Conservation (phyloP, 352 stramenopile species). For the Phytophthora brassicae region DNA sequence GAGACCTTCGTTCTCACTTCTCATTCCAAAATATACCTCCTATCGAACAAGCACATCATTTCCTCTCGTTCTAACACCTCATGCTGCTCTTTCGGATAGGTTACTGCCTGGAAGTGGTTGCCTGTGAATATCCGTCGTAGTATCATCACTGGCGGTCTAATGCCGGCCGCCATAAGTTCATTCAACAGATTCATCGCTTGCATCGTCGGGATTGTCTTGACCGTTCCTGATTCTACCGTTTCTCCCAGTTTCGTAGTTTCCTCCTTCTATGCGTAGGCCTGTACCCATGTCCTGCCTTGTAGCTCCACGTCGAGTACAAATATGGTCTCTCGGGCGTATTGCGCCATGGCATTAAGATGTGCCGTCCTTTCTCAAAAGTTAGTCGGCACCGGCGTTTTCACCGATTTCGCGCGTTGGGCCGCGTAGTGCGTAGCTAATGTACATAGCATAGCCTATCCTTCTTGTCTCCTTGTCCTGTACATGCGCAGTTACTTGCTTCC, state of each 20-base stretch:
- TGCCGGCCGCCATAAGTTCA: not conserved
- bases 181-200: not conserved
- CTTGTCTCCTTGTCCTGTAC: too few relatives aligned
- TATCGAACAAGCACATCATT: too few relatives aligned
- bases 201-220: not conserved
- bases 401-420: not conserved
- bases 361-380: not conserved
- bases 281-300: not conserved
- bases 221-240: not conserved
- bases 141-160: not conserved
- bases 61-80: too few relatives aligned
- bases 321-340: not conserved
- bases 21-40: too few relatives aligned
- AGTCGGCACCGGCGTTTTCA: not conserved
- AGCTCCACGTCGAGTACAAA: not conserved
- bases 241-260: not conserved
- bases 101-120: conserved; percentile 7
- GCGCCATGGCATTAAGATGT: conserved; percentile 3
- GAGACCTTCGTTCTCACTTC: too few relatives aligned
- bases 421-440: not conserved
- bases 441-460: too few relatives aligned
- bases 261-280: not conserved
- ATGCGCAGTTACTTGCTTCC: not conserved
- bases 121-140: not conserved
- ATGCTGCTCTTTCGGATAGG: not conserved